Evolutionary conservation across 2,329 filamentous ascomycete genomes (phyloP), one percentile per base, ranked within the genome.

Genomic region (Periconia sp.): DNA sequence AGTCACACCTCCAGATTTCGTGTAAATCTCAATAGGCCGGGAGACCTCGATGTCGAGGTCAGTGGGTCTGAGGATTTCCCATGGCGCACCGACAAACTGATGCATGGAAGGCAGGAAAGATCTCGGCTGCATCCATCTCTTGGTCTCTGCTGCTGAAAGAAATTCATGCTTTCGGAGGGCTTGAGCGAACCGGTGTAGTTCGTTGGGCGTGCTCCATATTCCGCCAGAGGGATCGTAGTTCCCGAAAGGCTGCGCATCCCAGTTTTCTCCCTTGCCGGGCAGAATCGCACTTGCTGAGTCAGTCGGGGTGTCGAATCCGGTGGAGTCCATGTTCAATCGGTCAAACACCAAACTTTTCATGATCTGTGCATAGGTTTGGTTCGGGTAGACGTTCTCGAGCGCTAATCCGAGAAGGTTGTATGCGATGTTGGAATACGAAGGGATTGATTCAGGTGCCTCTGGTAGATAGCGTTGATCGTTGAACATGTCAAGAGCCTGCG

Each of bases 161-260:
- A 66, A 46, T 15, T 60, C 44, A 27, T 60, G 27, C 2, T 59
- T 51, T 5, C 60, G 55, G 2, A 69, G 56, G 1, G 60, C 57
- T 30, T 62, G 57, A 11, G 64, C 50, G n/a, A 63, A 59, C 2
- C 41, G 53, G 15, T 65, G 52, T 27, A 68, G 51, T 7, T 66
- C 61, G 23, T 58, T 59, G 1, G 65, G 57, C 10, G 65, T 69
- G 2, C 58, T 62, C 66, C 65, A 69, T 1, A 68, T 51, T 10
- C 66, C 65, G 9, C 65, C 63, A 2, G 58, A 58, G 19, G 64
- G 59, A n/a, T 69, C 62, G 48, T 61, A 60, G 19, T 66, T 69
- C 1, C 45, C 64, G 41, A 68, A 68, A 7, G 61, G 47, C 2
- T 56, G 49, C 0, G 57, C 53, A 42, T 62, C 67, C 65, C 66